phyloP scores from a whole-genome alignment of 2,329 filamentous ascomycete genomes.

The Trichoderma brevicompactum region DNA sequence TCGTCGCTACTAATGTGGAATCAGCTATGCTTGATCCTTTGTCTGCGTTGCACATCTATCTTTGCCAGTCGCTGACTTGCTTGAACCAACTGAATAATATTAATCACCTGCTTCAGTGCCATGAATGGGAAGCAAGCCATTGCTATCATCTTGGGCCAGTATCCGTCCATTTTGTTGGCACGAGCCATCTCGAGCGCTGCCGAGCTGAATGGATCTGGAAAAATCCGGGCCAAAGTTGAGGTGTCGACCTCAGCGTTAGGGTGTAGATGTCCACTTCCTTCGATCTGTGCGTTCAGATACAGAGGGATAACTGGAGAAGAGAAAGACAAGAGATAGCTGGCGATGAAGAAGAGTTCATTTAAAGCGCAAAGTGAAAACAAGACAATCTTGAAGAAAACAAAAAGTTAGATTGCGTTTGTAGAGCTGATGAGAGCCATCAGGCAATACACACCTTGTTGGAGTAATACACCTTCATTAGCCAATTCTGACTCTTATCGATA shows the following conservation, averaged over 20 bases:
- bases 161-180: conserved; percentile 86
- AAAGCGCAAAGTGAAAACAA: conserved; percentile 86
- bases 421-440: neutral
- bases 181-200: conserved; percentile 88
- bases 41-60: conserved; percentile 41
- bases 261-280: conserved; percentile 49
- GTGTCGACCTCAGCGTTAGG: conserved; percentile 71
- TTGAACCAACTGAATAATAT: conserved; percentile 88
- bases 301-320: conserved; percentile 85
- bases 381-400: conserved; percentile 63
- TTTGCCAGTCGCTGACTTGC: conserved; percentile 89
- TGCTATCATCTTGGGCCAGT: conserved; percentile 69
- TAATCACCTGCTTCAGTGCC: conserved; percentile 88
- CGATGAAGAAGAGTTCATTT: conserved; percentile 97
- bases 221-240: conserved; percentile 71
- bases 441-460: conserved; percentile 76
- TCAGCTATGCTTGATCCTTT: neutral
- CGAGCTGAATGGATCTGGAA: conserved; percentile 86
- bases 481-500: conserved; percentile 83
- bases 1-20: neutral
- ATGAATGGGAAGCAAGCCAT: conserved; percentile 81
- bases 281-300: conserved; percentile 69
- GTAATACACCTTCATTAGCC: conserved; percentile 91
- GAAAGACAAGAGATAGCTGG: conserved; percentile 94
- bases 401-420: conserved; percentile 22